These are phyloP conservation scores for Daldinia decipiens DNA, from an alignment of 495 filamentous ascomycete genomes.

Conservation along the genomic window DNA sequence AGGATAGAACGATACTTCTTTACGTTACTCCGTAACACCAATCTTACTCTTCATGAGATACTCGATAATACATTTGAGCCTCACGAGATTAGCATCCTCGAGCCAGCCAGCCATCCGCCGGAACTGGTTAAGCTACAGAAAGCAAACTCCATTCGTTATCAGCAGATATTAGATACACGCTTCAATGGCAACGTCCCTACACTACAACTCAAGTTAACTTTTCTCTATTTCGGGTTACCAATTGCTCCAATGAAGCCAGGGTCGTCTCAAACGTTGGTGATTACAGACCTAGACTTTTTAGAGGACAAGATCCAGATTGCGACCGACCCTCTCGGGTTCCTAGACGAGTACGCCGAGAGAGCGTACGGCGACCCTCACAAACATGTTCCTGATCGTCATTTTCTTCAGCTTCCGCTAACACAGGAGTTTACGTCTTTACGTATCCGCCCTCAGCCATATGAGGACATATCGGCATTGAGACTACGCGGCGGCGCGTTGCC, in stretches of 20 bases:
- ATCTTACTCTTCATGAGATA: conserved; percentile 35
- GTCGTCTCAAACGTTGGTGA: background rate
- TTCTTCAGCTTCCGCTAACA: background rate
- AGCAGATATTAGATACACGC: conserved; percentile 32
- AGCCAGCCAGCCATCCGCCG: conserved; percentile 28
- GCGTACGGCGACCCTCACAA: conserved; percentile 10
- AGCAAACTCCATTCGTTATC: conserved; percentile 29
- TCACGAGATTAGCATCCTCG: conserved; percentile 40
- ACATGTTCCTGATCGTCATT: background rate
- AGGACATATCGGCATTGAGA: background rate
- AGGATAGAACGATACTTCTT: conserved; percentile 38
- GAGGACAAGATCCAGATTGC: background rate
- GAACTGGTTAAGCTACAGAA: conserved; percentile 31
- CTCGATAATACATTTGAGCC: conserved; percentile 40
- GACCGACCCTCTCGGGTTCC: conserved; percentile 27
- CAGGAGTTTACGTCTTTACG: conserved; percentile 24
- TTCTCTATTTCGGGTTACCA: conserved; percentile 47
- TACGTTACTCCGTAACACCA: conserved; percentile 27
- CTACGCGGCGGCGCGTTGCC: conserved; percentile 37
- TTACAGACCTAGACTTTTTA: conserved; percentile 23
- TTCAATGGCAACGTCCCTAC: conserved; percentile 35
- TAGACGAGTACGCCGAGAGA: conserved; percentile 28
- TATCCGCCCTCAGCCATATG: conserved; percentile 14
- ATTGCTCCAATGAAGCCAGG: conserved; percentile 42
- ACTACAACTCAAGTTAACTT: conserved; percentile 42